Conservation (phyloP, 108 stramenopile species). For the Stephanodiscus minutulus region DNA sequence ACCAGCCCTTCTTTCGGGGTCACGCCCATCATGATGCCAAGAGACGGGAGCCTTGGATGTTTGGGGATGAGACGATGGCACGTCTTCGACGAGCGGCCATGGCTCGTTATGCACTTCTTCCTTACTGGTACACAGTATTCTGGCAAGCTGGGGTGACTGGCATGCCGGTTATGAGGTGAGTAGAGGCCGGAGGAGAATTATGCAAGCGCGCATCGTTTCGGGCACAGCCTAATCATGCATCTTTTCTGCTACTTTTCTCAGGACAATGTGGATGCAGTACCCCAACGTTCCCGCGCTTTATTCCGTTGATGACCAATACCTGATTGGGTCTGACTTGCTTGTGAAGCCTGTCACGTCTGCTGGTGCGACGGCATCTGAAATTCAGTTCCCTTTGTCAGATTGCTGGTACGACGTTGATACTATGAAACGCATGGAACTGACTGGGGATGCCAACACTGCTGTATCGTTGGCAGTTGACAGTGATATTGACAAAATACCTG, state of each 20-base stretch:
- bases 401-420: slow-evolving; percentile 91
- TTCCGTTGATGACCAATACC: slow-evolving; percentile 85
- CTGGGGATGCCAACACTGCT: slow-evolving; percentile 35
- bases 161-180: slow-evolving; percentile 97
- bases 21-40: slow-evolving; percentile 99
- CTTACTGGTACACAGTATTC: slow-evolving; percentile 97
- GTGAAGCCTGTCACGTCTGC: slow-evolving; percentile 94
- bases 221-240: background rate
- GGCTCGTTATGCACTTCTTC: slow-evolving; percentile 95
- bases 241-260: slow-evolving; percentile 7
- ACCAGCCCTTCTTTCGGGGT: slow-evolving; percentile 98
- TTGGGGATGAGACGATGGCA: slow-evolving; percentile 89
- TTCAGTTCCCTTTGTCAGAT: slow-evolving; percentile 80
- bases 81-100: slow-evolving; percentile 85
- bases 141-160: slow-evolving; percentile 80
- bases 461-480: slow-evolving; percentile 62
- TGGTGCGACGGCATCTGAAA: slow-evolving; percentile 70
- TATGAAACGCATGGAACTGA: slow-evolving; percentile 52
- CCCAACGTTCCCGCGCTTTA: slow-evolving; percentile 71
- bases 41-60: slow-evolving; percentile 97
- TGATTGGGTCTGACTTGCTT: slow-evolving; percentile 95
- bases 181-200: background rate
- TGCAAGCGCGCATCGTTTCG: background rate
- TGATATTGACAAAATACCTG: slow-evolving; percentile 89
- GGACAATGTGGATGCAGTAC: slow-evolving; percentile 93